A percentile compares a stretch with the other conserved stretches of the same genome.
phyloP scores from a whole-genome alignment of 106 monocot species.

The Acanthochlamys bracteata region DNA sequence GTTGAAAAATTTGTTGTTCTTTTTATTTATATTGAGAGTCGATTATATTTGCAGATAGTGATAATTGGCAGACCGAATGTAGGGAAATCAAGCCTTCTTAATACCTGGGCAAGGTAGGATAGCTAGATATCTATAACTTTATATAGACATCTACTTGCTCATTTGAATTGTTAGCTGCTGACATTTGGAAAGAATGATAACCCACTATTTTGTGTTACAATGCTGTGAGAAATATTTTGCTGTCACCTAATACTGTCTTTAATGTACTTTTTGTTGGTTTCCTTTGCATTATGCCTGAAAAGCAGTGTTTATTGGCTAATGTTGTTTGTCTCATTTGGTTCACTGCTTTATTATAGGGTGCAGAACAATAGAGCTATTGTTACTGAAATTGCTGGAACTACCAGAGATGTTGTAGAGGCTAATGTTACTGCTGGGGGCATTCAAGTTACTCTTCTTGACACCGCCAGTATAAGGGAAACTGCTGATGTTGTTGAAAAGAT shows the following conservation, averaged over 20 bases:
- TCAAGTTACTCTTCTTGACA: conserved; percentile 89
- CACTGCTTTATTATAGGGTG: conserved; percentile 47
- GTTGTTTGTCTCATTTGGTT: conserved; percentile 17
- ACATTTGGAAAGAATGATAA: too few species aligned
- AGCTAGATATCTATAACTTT: neutral
- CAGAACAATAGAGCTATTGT: conserved; percentile 98
- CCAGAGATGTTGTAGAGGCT: conserved; percentile 92
- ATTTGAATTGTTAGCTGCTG: too few species aligned
- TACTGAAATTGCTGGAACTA: conserved; percentile 95
- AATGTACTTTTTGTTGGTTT: too few species aligned
- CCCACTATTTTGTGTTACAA: too few species aligned
- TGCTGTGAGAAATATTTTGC: too few species aligned
- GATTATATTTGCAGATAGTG: conserved; percentile 47
- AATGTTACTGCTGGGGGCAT: conserved; percentile 71
- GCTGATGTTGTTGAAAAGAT: conserved; percentile 83
- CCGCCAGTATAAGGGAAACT: conserved; percentile 91
- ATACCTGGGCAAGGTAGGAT: conserved; percentile 97
- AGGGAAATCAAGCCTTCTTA: conserved; percentile 94
- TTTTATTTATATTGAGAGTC: neutral
- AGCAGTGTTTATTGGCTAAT: neutral
- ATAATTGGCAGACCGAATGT: conserved; percentile 96
- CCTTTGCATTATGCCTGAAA: too few species aligned
- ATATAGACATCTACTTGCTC: too few species aligned
- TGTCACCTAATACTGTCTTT: too few species aligned
- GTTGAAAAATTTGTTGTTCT: too few species aligned